A percentile compares a stretch with the other conserved stretches of the same genome.
Conservation (phyloP, 169 alveolate genomes). For the Plasmodium sp. region DNA sequence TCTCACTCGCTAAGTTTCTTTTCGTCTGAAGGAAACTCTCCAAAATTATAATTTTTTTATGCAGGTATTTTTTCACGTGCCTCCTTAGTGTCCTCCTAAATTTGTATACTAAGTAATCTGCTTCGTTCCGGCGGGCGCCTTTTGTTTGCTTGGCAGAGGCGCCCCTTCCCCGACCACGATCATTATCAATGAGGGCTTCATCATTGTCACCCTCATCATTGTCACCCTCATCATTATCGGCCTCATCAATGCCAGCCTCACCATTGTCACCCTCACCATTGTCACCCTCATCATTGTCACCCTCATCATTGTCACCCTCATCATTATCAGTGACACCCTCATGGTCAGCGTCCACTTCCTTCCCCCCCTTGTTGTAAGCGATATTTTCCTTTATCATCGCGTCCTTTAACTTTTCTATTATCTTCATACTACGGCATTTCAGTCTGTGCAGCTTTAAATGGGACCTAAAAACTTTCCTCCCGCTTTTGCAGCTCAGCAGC, state of each 20-base stretch:
- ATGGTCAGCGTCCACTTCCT: background rate
- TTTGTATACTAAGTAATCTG: background rate
- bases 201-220: too few relatives aligned
- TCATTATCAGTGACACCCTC: too few relatives aligned
- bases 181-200: background rate
- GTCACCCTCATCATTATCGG: background rate
- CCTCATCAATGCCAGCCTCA: background rate
- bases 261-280: background rate
- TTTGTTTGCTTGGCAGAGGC: background rate
- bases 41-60: background rate
- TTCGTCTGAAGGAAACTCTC: background rate
- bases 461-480: background rate
- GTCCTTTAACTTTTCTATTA: constrained; percentile 11
- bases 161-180: background rate
- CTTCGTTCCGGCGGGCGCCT: background rate
- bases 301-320: too few relatives aligned
- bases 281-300: too few relatives aligned
- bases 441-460: background rate
- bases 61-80: background rate
- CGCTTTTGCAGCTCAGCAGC: background rate
- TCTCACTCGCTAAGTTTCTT: background rate
- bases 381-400: constrained; percentile 7
- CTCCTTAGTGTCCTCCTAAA: background rate
- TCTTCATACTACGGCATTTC: constrained; percentile 2
- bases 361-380: background rate